Conservation (phyloP, 176 grass and related monocot species). For the Panicum miliaceum region DNA sequence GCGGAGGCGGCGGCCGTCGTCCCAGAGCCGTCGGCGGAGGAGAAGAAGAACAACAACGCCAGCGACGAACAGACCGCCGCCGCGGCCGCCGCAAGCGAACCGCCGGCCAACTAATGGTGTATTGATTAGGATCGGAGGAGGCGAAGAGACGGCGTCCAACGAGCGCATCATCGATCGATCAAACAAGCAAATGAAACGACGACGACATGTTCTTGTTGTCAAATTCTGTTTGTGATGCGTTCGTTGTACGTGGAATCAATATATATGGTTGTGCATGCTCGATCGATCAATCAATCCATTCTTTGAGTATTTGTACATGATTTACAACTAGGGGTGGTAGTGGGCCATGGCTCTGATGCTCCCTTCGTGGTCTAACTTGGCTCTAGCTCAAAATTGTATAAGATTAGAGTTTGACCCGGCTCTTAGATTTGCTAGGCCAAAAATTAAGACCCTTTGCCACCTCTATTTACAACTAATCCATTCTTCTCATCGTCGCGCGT, state of each 20-base stretch:
- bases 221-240: background rate
- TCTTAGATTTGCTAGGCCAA: too few species aligned
- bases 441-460: too few species aligned
- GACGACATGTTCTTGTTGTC: background rate
- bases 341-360: too few species aligned
- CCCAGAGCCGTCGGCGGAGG: background rate
- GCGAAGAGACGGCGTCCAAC: background rate
- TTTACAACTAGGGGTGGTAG: too few species aligned
- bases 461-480: too few species aligned
- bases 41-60: background rate
- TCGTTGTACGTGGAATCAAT: background rate
- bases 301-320: too few species aligned
- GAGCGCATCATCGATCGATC: background rate
- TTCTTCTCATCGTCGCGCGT: too few species aligned
- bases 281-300: conserved; percentile 1
- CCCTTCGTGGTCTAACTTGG: too few species aligned
- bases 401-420: too few species aligned
- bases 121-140: background rate
- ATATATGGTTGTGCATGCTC: background rate
- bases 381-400: too few species aligned
- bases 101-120: background rate
- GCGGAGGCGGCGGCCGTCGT: background rate
- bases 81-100: background rate
- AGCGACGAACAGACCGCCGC: background rate
- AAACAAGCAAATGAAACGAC: background rate